These are phyloP conservation scores for Fusarium buxicola DNA, from an alignment of 2,329 filamentous ascomycete species.

Conservation along the genomic window DNA sequence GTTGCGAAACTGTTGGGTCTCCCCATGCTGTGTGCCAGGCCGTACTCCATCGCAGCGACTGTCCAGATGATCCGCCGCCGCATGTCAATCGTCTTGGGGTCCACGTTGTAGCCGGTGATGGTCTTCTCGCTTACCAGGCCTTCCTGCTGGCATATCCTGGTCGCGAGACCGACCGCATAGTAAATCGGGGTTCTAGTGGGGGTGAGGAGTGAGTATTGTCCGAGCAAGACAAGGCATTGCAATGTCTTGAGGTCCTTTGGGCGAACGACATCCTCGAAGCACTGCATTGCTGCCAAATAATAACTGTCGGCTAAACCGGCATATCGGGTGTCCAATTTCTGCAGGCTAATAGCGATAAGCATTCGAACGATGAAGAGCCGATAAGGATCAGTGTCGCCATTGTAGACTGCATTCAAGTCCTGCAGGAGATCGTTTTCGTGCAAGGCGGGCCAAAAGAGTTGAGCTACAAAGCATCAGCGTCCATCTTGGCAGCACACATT, in stretches of 20 bases:
- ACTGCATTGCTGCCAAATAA: conserved; percentile 88
- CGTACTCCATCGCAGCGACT: conserved; percentile 87
- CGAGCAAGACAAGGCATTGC: conserved; percentile 89
- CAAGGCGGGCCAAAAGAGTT: conserved; percentile 87
- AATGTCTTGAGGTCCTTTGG: conserved; percentile 92
- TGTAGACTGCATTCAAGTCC: conserved; percentile 85
- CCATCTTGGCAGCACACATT: neutral
- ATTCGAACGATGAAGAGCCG: conserved; percentile 90
- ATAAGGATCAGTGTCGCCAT: conserved; percentile 79
- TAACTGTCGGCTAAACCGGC: conserved; percentile 96
- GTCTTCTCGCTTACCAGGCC: conserved; percentile 91
- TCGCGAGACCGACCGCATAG: conserved; percentile 89
- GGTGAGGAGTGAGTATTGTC: conserved; percentile 90
- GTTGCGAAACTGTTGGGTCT: conserved; percentile 88
- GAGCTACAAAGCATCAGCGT: conserved; percentile 65
- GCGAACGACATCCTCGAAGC: conserved; percentile 83
- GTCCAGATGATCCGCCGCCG: conserved; percentile 89
- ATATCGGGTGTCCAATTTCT: conserved; percentile 89
- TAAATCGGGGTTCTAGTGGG: conserved; percentile 93
- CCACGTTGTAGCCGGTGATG: conserved; percentile 73
- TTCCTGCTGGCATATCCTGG: conserved; percentile 88
- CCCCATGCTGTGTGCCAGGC: conserved; percentile 87
- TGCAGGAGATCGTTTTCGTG: conserved; percentile 83
- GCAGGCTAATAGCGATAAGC: conserved; percentile 93
- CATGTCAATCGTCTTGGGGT: conserved; percentile 87